A percentile compares a stretch with the other conserved stretches of the same genome.
These are phyloP conservation scores for Mediolabrus comicus DNA, from an alignment of 108 stramenopile genomes.

Conservation along the genomic window DNA sequence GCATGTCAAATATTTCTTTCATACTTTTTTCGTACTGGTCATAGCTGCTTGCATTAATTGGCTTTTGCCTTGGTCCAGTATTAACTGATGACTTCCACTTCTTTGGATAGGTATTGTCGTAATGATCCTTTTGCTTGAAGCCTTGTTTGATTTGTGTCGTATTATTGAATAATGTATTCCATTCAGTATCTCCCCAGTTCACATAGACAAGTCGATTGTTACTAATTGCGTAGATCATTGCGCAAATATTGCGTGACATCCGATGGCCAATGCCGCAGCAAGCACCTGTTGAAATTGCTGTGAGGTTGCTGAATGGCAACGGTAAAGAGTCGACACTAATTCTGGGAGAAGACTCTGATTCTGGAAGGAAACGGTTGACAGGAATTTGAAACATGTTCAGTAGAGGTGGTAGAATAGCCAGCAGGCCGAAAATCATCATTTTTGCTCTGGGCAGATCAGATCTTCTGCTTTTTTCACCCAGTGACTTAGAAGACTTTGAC, in stretches of 20 bases:
- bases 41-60: neutral
- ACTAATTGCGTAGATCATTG: constrained; percentile 14
- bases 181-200: constrained; percentile 12
- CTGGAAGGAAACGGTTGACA: too few relatives aligned
- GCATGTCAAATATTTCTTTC: constrained; percentile 15
- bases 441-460: too few relatives aligned
- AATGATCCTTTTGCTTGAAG: constrained; percentile 2
- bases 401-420: too few relatives aligned
- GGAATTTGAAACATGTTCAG: too few relatives aligned
- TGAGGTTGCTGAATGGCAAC: neutral
- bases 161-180: constrained; percentile 20
- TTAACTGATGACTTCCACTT: neutral
- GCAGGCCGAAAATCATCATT: too few relatives aligned
- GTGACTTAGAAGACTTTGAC: too few relatives aligned
- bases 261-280: constrained; percentile 42
- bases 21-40: neutral
- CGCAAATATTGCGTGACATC: constrained; percentile 3
- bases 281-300: constrained; percentile 17
- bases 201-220: neutral
- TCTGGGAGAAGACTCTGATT: too few relatives aligned
- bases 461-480: too few relatives aligned
- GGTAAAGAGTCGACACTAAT: too few relatives aligned
- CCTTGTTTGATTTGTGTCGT: neutral
- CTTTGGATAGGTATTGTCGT: constrained; percentile 3
- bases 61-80: neutral